Evolutionary conservation across 2,329 filamentous ascomycete genomes (phyloP), one percentile per base, ranked within the genome.

Genomic region (Aureobasidium uvarum): DNA sequence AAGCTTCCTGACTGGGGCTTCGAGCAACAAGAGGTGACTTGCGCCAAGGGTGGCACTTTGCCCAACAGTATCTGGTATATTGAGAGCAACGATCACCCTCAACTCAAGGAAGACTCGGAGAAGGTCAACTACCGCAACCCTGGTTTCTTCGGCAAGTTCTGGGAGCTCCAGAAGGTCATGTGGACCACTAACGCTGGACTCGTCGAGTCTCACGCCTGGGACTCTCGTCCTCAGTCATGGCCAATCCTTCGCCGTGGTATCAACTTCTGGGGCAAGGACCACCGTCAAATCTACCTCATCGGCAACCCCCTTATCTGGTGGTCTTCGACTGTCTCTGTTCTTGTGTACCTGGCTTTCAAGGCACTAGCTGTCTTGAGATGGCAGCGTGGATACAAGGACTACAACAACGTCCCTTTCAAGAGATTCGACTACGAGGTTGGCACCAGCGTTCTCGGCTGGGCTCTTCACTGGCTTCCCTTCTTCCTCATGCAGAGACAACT

Each of bases 1-100:
- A 99, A 99, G 82, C 88, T 99, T 66, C 95, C 95, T 3, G 92
- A 96, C 2, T 99, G 95, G 95, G 95, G 91, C 54, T 99, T 89
- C 62, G 95, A 98, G 77, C 95, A 99, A 77, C 95, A 99, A 77
- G 95, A 99, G 78, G 95, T 99, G n/a, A 98, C 94, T 23, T 99
- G 95, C 75, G 95, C 95, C 8, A 89, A 88, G 71, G 89, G 91
- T 55, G 95, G 92, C 71, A 96, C 92, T 68, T 81, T 97, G 43
- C 95, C 95, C 64, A 99, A 99, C 84, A 96, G 92, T 73, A 80
- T 99, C 70, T 99, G 95, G 95, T 98, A 97, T 73, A 83, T 99
- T 68, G 95, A 99, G 79, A 86, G 86, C 70, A 99, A 99, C 76
- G 84, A 88, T 67, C 95, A 98, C 74, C 90, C 92, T 13, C 81